A percentile compares a stretch with the other conserved stretches of the same genome.
Conservation (phyloP, 805 yeast genomes). For the Saturnispora gosingensis region DNA sequence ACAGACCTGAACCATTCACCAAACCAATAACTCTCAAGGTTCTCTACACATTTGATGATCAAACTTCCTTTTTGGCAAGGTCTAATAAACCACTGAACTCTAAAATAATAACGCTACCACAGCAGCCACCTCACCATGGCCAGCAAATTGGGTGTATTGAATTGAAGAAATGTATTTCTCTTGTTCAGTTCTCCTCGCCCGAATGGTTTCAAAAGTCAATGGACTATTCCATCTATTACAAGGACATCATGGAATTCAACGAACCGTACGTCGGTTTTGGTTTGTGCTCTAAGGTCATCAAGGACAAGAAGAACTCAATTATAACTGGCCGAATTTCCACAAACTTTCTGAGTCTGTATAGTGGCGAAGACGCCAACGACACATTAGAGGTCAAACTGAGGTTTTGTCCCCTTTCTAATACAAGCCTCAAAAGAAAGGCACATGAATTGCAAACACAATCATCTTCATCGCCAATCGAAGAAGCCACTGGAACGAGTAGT, state of each 20-base stretch:
- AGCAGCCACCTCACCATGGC: conserved; percentile 24
- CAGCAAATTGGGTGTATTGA: conserved; percentile 35
- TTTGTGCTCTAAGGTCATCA: conserved; percentile 27
- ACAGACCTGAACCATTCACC: conserved; percentile 12
- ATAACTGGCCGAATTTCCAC: conserved; percentile 51
- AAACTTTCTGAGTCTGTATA: conserved; percentile 38
- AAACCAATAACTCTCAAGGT: conserved; percentile 28
- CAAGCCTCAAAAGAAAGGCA: neutral
- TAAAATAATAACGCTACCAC: conserved; percentile 35
- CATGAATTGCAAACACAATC: neutral
- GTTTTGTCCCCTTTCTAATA: conserved; percentile 27
- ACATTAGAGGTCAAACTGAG: conserved; percentile 51
- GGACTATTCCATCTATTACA: conserved; percentile 37
- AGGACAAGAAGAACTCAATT: conserved; percentile 27
- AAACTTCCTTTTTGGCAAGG: conserved; percentile 35
- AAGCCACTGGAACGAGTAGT: neutral
- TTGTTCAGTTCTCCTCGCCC: conserved; percentile 37
- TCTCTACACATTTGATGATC: conserved; percentile 34
- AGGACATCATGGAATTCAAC: conserved; percentile 44
- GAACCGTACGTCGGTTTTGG: conserved; percentile 44
- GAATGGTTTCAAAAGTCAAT: conserved; percentile 32
- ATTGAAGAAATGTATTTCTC: conserved; percentile 37
- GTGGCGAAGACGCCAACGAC: conserved; percentile 30
- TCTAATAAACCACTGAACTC: conserved; percentile 29
- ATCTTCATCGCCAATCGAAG: conserved; percentile 7